Evolutionary conservation across 2,329 filamentous ascomycete species (phyloP).

Genomic region (Diaporthe citrichinensis): DNA sequence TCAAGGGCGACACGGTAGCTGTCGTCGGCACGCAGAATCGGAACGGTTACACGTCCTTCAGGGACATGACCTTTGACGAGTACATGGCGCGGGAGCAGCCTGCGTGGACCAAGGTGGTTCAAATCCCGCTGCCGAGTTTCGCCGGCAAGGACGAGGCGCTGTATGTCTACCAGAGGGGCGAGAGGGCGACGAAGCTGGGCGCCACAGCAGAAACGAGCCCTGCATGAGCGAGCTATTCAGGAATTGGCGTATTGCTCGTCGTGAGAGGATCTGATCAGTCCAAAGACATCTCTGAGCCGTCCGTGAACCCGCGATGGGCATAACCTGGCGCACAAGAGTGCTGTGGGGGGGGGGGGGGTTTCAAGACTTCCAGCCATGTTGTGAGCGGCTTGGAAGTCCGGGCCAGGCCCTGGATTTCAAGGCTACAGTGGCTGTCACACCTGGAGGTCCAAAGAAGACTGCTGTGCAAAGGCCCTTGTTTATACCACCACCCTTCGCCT

Average conservation of each 20-base stretch:
- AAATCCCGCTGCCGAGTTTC: constrained; percentile 80
- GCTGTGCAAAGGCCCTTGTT: neutral
- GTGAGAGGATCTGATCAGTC: neutral
- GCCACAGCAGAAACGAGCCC: neutral
- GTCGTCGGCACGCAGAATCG: constrained; percentile 81
- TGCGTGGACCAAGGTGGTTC: constrained; percentile 71
- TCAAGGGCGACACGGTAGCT: constrained; percentile 74
- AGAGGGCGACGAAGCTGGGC: constrained; percentile 48
- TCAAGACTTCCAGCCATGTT: too few relatives aligned
- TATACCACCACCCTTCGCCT: neutral
- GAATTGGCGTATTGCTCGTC: neutral
- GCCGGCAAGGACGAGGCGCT: constrained; percentile 83
- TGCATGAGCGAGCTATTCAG: neutral
- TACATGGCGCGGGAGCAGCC: constrained; percentile 73
- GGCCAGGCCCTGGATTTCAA: neutral
- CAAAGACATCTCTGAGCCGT: neutral
- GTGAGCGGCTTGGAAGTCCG: neutral
- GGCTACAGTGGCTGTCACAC: too few relatives aligned
- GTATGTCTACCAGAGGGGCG: constrained; percentile 73
- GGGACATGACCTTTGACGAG: constrained; percentile 72
- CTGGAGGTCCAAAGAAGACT: neutral
- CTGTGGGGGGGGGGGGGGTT: too few relatives aligned
- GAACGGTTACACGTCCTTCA: constrained; percentile 82
- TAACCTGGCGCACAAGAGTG: too few relatives aligned
- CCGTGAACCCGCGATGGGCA: too few relatives aligned